Conservation (phyloP, 2,329 filamentous ascomycete genomes). For the Fusarium longipes region DNA sequence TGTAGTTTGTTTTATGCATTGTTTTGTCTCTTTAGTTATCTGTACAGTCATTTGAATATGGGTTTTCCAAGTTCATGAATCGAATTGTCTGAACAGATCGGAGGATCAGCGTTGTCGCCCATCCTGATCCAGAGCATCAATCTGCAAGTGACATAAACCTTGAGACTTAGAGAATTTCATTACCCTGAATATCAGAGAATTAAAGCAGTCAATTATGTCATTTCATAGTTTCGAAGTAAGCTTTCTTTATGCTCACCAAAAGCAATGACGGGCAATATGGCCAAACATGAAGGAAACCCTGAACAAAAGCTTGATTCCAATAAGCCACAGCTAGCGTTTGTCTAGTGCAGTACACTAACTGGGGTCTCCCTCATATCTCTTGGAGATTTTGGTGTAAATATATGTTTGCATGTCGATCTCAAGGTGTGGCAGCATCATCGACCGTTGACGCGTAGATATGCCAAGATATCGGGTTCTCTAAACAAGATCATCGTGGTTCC, state of each 20-base stretch:
- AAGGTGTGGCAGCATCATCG: not conserved
- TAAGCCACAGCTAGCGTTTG: not conserved
- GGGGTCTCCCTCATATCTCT: not conserved
- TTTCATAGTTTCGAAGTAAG: no score
- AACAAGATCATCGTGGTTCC: not conserved
- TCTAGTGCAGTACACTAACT: not conserved
- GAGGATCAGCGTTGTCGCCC: not conserved
- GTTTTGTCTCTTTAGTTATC: not conserved
- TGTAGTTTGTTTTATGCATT: not conserved
- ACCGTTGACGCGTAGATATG: slow-evolving; percentile 24
- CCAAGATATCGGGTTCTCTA: not conserved
- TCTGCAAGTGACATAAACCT: not conserved
- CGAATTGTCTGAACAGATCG: slow-evolving; percentile 3
- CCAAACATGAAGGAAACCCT: not conserved
- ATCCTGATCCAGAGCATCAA: not conserved
- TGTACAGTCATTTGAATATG: not conserved
- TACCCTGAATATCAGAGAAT: not conserved
- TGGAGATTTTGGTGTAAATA: not conserved
- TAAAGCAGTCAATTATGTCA: not conserved
- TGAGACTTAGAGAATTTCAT: no score
- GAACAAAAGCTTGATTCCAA: not conserved
- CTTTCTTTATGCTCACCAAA: not conserved
- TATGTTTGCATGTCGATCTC: not conserved
- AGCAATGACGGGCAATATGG: not conserved
- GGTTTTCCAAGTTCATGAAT: not conserved